Evolutionary conservation across 2,329 filamentous ascomycete genomes (phyloP).

Genomic region (Lachnellula hyalina): DNA sequence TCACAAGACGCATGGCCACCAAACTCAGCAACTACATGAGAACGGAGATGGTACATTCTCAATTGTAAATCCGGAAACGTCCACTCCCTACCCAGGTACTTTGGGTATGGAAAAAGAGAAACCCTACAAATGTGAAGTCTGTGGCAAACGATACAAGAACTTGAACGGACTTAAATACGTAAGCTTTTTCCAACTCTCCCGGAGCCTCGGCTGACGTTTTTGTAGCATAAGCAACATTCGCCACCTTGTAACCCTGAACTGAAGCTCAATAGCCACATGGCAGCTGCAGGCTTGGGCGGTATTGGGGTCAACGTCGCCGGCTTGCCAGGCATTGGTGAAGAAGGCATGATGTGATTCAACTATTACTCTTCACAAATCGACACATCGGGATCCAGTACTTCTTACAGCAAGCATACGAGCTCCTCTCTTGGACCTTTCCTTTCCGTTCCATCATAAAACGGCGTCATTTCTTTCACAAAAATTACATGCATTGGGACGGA

Average conservation of each 20-base stretch:
- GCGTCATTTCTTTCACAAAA: slow-evolving; percentile 17
- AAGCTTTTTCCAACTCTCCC: slow-evolving; percentile 32
- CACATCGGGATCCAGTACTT: slow-evolving; percentile 8
- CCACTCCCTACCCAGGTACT: slow-evolving; percentile 88
- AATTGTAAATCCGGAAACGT: slow-evolving; percentile 95
- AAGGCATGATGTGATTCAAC: slow-evolving; percentile 37
- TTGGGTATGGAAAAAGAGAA: slow-evolving; percentile 99
- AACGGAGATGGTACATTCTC: slow-evolving; percentile 97
- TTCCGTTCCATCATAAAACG: slow-evolving; percentile 6
- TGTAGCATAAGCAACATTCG: slow-evolving; percentile 71
- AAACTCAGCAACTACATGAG: slow-evolving; percentile 93
- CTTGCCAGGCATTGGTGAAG: slow-evolving; percentile 51
- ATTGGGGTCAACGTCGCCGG: slow-evolving; percentile 34
- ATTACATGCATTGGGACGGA: slow-evolving; percentile 25
- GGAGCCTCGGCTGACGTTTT: slow-evolving; percentile 30
- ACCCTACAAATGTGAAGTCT: slow-evolving; percentile 94
- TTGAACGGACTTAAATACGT: slow-evolving; percentile 96
- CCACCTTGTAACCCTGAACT: slow-evolving; percentile 86
- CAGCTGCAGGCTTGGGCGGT: slow-evolving; percentile 27
- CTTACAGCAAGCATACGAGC: slow-evolving; percentile 3
- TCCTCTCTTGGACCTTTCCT: slow-evolving; percentile 2
- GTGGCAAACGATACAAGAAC: slow-evolving; percentile 98
- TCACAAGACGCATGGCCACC: slow-evolving; percentile 81
- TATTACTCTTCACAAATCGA: neutral
- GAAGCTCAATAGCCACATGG: slow-evolving; percentile 38